phyloP scores from a whole-genome alignment of 1,139 yeast species.

The Suhomyces chickasaworum region DNA sequence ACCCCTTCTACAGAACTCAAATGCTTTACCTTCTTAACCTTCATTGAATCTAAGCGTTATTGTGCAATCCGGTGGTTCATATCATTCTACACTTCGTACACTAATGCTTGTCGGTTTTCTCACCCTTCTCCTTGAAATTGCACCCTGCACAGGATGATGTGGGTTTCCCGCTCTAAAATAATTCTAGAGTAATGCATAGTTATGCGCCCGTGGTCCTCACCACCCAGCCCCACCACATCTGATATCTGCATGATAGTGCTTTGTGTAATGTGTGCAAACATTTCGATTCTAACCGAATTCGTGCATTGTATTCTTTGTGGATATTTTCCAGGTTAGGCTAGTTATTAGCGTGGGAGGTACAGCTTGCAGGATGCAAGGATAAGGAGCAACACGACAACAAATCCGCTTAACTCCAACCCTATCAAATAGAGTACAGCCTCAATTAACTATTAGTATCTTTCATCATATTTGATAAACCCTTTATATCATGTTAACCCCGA shows the following conservation, averaged over 20 bases:
- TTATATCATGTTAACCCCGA: background rate
- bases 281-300: slow-evolving; percentile 14
- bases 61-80: background rate
- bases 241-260: slow-evolving; percentile 2
- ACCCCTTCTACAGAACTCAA: too few species aligned
- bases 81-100: background rate
- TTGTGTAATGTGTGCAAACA: slow-evolving; percentile 9
- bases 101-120: background rate
- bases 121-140: background rate
- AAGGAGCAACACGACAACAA: background rate
- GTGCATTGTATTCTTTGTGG: slow-evolving; percentile 5
- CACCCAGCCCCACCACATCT: slow-evolving; percentile 8
- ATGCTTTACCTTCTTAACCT: too few species aligned
- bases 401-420: background rate
- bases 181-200: slow-evolving; percentile 2
- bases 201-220: slow-evolving; percentile 1
- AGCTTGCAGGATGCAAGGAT: background rate
- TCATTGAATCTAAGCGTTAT: too few species aligned
- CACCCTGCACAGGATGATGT: slow-evolving; percentile 1
- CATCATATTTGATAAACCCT: too few species aligned
- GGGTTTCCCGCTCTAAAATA: background rate
- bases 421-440: background rate
- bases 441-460: too few species aligned
- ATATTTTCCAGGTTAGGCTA: slow-evolving; percentile 1
- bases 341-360: slow-evolving; percentile 1